Evolutionary conservation across 257 asterid genomes (phyloP).

Genomic region (Primulina eburnea): DNA sequence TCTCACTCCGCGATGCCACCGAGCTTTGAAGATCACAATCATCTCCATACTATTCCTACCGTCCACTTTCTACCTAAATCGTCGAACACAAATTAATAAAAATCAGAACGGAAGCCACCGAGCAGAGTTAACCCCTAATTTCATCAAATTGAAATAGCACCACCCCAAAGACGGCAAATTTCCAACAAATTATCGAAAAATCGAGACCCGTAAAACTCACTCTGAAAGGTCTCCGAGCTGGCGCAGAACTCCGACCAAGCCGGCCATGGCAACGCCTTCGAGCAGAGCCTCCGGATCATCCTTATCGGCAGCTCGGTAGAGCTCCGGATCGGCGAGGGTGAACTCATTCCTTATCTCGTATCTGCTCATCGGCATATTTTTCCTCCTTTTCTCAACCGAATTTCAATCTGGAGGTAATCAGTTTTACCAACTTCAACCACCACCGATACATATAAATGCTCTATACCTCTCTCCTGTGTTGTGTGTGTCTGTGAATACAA

Average conservation of each 20-base stretch:
- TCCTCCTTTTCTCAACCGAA: slow-evolving; percentile 11
- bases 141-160: slow-evolving; percentile 15
- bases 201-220: slow-evolving; percentile 38
- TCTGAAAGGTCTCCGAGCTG: slow-evolving; percentile 98
- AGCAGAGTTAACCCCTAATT: slow-evolving; percentile 4
- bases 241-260: slow-evolving; percentile 95
- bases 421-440: slow-evolving; percentile 38
- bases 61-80: too few relatives aligned
- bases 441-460: slow-evolving; percentile 43
- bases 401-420: slow-evolving; percentile 11
- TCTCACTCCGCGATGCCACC: background rate
- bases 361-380: slow-evolving; percentile 79
- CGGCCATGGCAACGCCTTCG: slow-evolving; percentile 98
- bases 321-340: slow-evolving; percentile 88
- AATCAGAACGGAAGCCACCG: too few relatives aligned
- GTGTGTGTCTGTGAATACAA: too few relatives aligned
- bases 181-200: background rate
- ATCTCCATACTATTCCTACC: background rate
- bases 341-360: slow-evolving; percentile 86
- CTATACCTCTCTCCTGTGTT: too few relatives aligned
- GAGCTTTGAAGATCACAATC: slow-evolving; percentile 6
- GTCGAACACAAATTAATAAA: too few relatives aligned
- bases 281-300: slow-evolving; percentile 98
- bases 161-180: background rate
- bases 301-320: slow-evolving; percentile 83